Conservation (phyloP, 768 basidiomycete species). For the Boletus tomentosulus region DNA sequence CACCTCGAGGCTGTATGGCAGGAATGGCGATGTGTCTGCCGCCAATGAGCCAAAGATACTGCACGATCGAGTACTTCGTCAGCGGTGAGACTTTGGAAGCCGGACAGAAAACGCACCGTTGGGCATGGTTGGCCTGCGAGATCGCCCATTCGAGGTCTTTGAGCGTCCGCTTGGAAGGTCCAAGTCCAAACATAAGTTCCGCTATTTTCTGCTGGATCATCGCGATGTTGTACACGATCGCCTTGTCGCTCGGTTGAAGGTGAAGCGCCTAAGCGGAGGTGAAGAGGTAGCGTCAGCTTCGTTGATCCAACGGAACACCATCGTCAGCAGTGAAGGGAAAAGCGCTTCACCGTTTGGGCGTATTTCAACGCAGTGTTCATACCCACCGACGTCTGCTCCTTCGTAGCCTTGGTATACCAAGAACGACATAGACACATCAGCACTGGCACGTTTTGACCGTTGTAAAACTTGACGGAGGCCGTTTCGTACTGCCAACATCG, state of each 20-base stretch:
- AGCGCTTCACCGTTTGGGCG: conserved; percentile 62
- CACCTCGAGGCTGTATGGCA: conserved; percentile 84
- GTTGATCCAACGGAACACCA: not conserved
- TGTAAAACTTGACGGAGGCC: conserved; percentile 75
- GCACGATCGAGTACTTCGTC: not conserved
- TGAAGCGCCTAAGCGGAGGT: conserved; percentile 62
- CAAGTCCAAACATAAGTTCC: conserved; percentile 77
- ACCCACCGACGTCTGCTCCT: conserved; percentile 76
- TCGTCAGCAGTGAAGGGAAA: not conserved
- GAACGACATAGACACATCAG: conserved; percentile 85
- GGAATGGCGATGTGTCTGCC: conserved; percentile 56
- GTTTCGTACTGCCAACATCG: conserved; percentile 72
- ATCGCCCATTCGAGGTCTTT: conserved; percentile 76
- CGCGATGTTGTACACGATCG: conserved; percentile 90
- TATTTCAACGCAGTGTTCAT: conserved; percentile 85
- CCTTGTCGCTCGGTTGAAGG: conserved; percentile 83
- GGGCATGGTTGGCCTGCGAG: conserved; percentile 79
- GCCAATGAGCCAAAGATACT: conserved; percentile 86
- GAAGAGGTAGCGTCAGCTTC: not conserved
- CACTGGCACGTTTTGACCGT: conserved; percentile 67
- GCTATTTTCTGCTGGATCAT: conserved; percentile 98
- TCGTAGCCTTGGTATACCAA: conserved; percentile 92
- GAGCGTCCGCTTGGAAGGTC: conserved; percentile 71
- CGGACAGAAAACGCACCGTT: conserved; percentile 52
- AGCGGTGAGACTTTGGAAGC: not conserved